Base-by-base conservation (phyloP, 495 filamentous ascomycete genomes). In the Pyrenula aspistea region DNA sequence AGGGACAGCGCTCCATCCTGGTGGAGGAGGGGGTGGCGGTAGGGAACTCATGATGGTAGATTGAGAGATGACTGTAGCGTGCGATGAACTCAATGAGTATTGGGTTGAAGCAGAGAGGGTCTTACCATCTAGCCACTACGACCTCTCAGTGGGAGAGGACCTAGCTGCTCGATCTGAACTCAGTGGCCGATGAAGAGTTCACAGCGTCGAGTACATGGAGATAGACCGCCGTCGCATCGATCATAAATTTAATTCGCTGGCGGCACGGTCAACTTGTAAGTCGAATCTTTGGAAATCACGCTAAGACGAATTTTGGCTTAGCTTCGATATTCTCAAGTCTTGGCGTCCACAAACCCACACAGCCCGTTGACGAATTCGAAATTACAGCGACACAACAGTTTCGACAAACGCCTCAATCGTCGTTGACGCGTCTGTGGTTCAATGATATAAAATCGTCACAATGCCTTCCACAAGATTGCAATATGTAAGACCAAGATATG, bases 21-120 rank as follows among this genome's bases (percentile, higher is more conserved):
- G 87, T 48, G 89, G 89, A 52, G 89, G 88, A 56, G 89, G 87
- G 56, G 88, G 88, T 62, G 79, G 80, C 61, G 83, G 83, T 61
- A 85, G 68, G 61, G 83, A 89, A 59, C 88, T 86, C 91, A 95
- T 95, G 59, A 62, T 77, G 70, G 71, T 21, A 10, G 56, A 62
- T 67, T 24, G 49, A 53, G 60, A 25, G 61, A 51, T 63, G 60
- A 49, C 57, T 54, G 59, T 53, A 58, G 56, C 67, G 72, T 70
- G 72, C 70, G 73, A 73, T 62, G 67, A 60, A 62, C 67, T 67
- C 70, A 61, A 71, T 72, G 62, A 57, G 31, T 42, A 8, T 42
- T 42, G 8, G 50, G 50, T 52, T 19, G 8, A n/a, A 57, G 59
- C 59, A 60, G 59, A 62, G 58, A 64, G 61, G 31, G 4, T 42